Evolutionary conservation across 2,329 filamentous ascomycete genomes (phyloP).

Genomic region (Beauveria rudraprayagi): DNA sequence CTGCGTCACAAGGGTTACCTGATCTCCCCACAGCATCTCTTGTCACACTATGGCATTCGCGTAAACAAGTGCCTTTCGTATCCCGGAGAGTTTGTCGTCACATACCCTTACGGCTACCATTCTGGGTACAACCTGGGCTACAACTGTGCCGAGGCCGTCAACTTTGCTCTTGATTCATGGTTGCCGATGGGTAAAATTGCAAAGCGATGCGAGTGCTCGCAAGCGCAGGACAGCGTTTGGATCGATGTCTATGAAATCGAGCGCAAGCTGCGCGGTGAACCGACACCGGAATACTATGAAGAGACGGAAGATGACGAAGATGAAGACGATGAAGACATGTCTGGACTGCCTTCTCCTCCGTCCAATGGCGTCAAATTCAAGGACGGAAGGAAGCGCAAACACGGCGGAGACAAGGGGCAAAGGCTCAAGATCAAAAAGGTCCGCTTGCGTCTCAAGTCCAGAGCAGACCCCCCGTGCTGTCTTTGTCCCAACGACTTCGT

Average conservation of each 20-base stretch:
- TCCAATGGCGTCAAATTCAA: conserved; percentile 62
- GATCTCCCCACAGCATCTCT: conserved; percentile 82
- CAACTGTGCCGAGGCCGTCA: conserved; percentile 97
- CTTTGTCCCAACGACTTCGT: conserved; percentile 87
- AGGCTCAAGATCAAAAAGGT: conserved; percentile 67
- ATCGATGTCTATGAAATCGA: conserved; percentile 95
- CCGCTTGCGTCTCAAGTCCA: conserved; percentile 64
- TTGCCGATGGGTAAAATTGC: conserved; percentile 90
- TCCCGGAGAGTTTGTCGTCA: conserved; percentile 96
- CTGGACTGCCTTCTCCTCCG: conserved; percentile 71
- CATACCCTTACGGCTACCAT: conserved; percentile 96
- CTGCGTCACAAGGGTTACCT: conserved; percentile 95
- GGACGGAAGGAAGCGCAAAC: conserved; percentile 53
- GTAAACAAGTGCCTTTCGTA: conserved; percentile 95
- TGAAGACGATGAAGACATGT: conserved; percentile 46
- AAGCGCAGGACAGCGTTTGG: conserved; percentile 96
- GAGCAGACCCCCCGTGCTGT: conserved; percentile 72
- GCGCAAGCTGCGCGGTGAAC: conserved; percentile 83
- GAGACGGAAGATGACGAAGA: conserved; percentile 62
- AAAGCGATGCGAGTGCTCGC: conserved; percentile 92
- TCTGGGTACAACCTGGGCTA: conserved; percentile 97
- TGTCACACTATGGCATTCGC: conserved; percentile 84
- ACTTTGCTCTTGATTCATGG: conserved; percentile 95
- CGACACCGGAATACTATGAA: conserved; percentile 68
- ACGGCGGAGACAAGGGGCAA: conserved; percentile 26